Conservation (phyloP, 2,329 filamentous ascomycete genomes). For the Spiromastix sp. region DNA sequence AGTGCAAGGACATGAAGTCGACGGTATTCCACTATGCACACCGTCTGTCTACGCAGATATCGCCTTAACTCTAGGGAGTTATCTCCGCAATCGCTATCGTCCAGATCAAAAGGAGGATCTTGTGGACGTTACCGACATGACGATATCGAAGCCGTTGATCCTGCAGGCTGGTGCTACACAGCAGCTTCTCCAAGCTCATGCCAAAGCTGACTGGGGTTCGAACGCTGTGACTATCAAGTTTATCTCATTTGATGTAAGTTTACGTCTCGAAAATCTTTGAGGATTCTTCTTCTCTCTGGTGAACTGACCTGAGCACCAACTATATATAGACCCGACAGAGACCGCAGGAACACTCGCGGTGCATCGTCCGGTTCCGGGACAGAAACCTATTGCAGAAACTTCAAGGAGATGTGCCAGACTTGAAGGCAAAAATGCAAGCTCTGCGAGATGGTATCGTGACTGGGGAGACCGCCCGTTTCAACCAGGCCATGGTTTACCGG, state of each 20-base stretch:
- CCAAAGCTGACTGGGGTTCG: constrained; percentile 11
- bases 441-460: constrained; percentile 12
- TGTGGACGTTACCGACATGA: constrained; percentile 16
- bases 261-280: not conserved
- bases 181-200: constrained; percentile 11
- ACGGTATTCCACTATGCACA: constrained; percentile 17
- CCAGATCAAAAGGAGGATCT: constrained; percentile 8
- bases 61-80: constrained; percentile 13
- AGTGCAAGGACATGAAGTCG: constrained; percentile 16
- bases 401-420: constrained; percentile 6
- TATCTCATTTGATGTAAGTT: constrained; percentile 12
- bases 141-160: constrained; percentile 15
- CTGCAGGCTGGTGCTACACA: constrained; percentile 8
- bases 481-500: constrained; percentile 16
- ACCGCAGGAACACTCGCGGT: constrained; percentile 15
- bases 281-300: not conserved
- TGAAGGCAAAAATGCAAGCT: constrained; percentile 10
- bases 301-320: not conserved
- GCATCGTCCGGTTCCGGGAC: constrained; percentile 14
- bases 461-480: constrained; percentile 11
- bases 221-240: constrained; percentile 8
- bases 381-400: constrained; percentile 9
- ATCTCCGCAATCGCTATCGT: constrained; percentile 10
- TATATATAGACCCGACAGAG: constrained; percentile 5
- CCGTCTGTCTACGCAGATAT: constrained; percentile 18